Evolutionary conservation across 2,329 filamentous ascomycete genomes (phyloP), one percentile per base, ranked within the genome.

Genomic region (Apiospora hydei): DNA sequence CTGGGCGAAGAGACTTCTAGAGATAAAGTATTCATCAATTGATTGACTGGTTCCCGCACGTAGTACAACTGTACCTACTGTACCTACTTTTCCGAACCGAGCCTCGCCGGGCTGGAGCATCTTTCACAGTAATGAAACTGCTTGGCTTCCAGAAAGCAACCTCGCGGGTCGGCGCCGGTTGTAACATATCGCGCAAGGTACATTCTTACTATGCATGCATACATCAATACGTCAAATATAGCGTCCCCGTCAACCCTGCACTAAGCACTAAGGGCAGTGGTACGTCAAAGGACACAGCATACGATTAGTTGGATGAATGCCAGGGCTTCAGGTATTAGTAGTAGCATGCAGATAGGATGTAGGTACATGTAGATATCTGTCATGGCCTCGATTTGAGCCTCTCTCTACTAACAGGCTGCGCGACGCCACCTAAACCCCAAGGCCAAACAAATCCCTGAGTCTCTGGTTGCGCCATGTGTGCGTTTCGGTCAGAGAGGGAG

Each of bases 41-140:
- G 34, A 41, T 14, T 41, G 18, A 38, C 7, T 38, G 34, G 26
- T 30, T 30, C 26, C 53, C 30, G 53, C 53, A 61, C 18, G 43
- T 44, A 61, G 53, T 61, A 41, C 53, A 61, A 30, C 8, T 41
- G 53, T 53, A 38, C 53, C 44, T 16, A 21, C 44, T 21, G 44
- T 46, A 18, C 34, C 34, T 38, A 38, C 34, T 38, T 38, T 30
- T 53, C 11, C 8, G 13, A 24, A 53, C 24, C 24, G 24, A 53
- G 49, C 16, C 53, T n/a, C 21, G 53, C n/a, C 38, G 30, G 53
- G 38, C n/a, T 38, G 30, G 53, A 61, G 53, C 18, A 38, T 61
- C 53, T 14, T 57, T 24, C 26, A 57, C 51, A 34, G 51, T 57
- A 61, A 64, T 64, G 57, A 64, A 64, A 64, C 57, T 64, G 57